Evolutionary conservation across 495 filamentous ascomycete genomes (phyloP).

Genomic region (Penicillium paradoxum): DNA sequence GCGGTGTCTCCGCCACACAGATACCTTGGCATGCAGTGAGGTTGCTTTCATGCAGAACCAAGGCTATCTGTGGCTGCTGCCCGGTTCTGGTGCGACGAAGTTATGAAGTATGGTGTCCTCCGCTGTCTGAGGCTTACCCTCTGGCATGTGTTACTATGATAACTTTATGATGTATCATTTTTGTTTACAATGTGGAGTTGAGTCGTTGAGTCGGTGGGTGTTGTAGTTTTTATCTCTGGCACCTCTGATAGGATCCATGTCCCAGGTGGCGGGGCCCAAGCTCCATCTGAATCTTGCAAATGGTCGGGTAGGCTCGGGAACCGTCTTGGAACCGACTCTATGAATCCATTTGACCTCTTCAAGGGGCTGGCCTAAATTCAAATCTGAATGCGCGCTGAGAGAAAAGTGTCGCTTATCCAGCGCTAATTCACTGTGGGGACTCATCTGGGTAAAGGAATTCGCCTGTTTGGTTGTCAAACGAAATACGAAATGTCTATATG

Average conservation of each 20-base stretch:
- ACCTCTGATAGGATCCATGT: slow-evolving; percentile 16
- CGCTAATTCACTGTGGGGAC: slow-evolving; percentile 1
- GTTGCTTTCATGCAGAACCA: slow-evolving; percentile 18
- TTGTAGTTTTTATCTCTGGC: slow-evolving; percentile 14
- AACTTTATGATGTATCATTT: slow-evolving; percentile 2
- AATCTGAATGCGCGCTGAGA: slow-evolving; percentile 5
- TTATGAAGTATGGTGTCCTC: neutral
- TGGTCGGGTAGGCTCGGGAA: slow-evolving; percentile 11
- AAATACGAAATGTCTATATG: too few relatives aligned
- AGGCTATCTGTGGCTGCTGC: slow-evolving; percentile 15
- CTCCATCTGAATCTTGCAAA: slow-evolving; percentile 3
- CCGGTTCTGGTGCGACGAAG: slow-evolving; percentile 3
- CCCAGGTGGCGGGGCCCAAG: slow-evolving; percentile 16
- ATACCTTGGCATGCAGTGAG: slow-evolving; percentile 19
- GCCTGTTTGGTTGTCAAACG: neutral
- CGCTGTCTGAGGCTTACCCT: neutral
- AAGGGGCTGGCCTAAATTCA: slow-evolving; percentile 10
- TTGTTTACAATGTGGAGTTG: neutral
- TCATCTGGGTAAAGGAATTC: neutral
- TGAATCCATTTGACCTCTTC: slow-evolving; percentile 9
- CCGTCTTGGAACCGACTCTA: slow-evolving; percentile 5
- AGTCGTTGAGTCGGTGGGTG: slow-evolving; percentile 1
- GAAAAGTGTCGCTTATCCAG: slow-evolving; percentile 11
- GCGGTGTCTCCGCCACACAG: slow-evolving; percentile 25
- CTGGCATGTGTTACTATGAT: neutral